Evolutionary conservation across 331 rosid species (phyloP).

Genomic region (Spiraea crenata): DNA sequence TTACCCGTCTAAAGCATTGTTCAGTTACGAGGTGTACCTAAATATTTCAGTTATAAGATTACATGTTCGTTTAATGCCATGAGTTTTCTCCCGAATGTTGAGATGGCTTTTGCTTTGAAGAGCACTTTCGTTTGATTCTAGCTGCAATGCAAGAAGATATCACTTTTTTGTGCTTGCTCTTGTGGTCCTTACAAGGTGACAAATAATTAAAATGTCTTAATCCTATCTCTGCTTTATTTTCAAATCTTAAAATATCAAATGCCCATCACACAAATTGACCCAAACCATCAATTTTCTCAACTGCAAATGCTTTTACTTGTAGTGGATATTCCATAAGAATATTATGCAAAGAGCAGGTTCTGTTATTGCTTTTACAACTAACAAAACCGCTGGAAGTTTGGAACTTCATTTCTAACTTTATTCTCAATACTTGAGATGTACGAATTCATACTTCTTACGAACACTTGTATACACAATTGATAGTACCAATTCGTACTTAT

Average conservation of each 20-base stretch:
- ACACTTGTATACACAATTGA: too few species aligned
- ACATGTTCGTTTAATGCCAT: neutral
- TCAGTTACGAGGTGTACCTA: neutral
- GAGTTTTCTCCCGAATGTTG: neutral
- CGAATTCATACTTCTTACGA: too few species aligned
- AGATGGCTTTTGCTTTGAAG: neutral
- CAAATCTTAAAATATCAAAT: neutral
- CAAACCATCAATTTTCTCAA: neutral
- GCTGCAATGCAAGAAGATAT: too few species aligned
- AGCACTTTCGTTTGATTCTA: too few species aligned
- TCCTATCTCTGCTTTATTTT: neutral
- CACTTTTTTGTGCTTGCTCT: neutral
- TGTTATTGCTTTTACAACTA: neutral
- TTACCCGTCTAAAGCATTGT: neutral
- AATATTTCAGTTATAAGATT: neutral
- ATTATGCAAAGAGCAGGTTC: neutral
- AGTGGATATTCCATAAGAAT: constrained; percentile 3
- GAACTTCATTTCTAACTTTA: too few species aligned
- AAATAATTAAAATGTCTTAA: neutral
- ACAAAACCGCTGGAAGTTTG: neutral
- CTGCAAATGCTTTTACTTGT: neutral
- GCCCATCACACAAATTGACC: neutral
- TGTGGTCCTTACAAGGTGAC: neutral
- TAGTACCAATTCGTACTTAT: too few species aligned
- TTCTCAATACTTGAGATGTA: too few species aligned